These are phyloP conservation scores for Yamadazyma tumulicola DNA, from an alignment of 805 yeast genomes.

Conservation along the genomic window DNA sequence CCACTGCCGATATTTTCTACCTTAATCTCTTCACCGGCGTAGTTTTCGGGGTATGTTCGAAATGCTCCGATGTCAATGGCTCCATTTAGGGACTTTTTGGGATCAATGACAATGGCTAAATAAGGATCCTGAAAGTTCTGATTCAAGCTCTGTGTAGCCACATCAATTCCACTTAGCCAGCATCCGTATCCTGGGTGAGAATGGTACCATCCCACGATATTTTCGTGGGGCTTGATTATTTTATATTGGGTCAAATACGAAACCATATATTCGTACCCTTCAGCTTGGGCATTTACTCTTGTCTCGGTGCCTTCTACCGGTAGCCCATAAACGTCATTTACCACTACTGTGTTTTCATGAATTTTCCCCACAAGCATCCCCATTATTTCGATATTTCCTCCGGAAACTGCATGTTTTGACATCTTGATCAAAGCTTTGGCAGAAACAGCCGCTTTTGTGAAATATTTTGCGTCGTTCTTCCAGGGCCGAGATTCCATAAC, in stretches of 20 bases:
- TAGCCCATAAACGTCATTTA: slow-evolving; percentile 77
- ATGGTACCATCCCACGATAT: slow-evolving; percentile 95
- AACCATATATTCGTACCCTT: slow-evolving; percentile 94
- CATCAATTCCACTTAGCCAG: slow-evolving; percentile 92
- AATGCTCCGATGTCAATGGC: slow-evolving; percentile 85
- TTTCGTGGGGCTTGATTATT: slow-evolving; percentile 44
- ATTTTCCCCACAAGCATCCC: slow-evolving; percentile 88
- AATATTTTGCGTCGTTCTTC: slow-evolving; percentile 56
- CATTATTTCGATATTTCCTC: slow-evolving; percentile 90
- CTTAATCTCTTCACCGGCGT: too few species aligned
- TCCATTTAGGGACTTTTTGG: slow-evolving; percentile 60
- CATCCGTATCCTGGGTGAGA: slow-evolving; percentile 98
- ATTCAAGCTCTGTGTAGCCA: slow-evolving; percentile 80
- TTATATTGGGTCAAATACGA: slow-evolving; percentile 55
- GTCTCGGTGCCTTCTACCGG: slow-evolving; percentile 98
- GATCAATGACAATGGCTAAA: slow-evolving; percentile 85
- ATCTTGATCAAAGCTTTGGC: slow-evolving; percentile 71
- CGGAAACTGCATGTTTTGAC: slow-evolving; percentile 74
- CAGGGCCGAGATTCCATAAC: slow-evolving; percentile 42
- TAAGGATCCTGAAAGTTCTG: slow-evolving; percentile 91
- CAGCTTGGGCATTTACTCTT: slow-evolving; percentile 89
- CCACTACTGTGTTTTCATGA: slow-evolving; percentile 51
- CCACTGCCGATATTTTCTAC: slow-evolving; percentile 10
- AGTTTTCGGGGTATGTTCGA: slow-evolving; percentile 57
- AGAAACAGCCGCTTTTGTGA: slow-evolving; percentile 61